Percentiles rank a stretch among this genome's conserved stretches.
Evolutionary conservation across 2,329 filamentous ascomycete species (phyloP).

Genomic region (Monosporascus sp.): DNA sequence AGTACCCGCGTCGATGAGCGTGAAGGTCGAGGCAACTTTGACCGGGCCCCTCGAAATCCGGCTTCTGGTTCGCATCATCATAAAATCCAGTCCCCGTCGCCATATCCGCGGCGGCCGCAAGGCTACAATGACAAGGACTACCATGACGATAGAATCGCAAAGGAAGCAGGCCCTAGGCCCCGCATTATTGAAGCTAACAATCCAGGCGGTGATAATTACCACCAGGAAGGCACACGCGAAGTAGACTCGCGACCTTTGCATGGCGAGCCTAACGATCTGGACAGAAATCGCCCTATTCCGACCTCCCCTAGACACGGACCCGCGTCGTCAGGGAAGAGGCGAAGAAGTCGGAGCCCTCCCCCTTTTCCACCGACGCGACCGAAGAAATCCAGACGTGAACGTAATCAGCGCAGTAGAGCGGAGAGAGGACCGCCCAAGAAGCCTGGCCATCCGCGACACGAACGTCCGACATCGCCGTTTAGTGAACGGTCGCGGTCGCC

Average conservation of each 20-base stretch:
- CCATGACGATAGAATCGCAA: conserved; percentile 20
- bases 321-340: conserved; percentile 34
- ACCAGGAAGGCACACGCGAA: conserved; percentile 18
- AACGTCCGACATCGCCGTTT: conserved; percentile 15
- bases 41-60: conserved; percentile 18
- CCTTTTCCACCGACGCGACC: conserved; percentile 30
- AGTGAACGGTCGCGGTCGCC: conserved; percentile 22
- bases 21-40: conserved; percentile 30
- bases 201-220: conserved; percentile 32
- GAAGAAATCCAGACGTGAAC: conserved; percentile 38
- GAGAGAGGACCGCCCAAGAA: conserved; percentile 19
- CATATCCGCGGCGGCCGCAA: conserved; percentile 16
- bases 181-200: conserved; percentile 28
- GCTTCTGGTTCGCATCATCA: conserved; percentile 12
- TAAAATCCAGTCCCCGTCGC: conserved; percentile 18
- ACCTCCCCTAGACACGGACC: conserved; percentile 23
- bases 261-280: conserved; percentile 12
- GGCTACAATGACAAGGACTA: conserved; percentile 16
- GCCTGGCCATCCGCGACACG: conserved; percentile 11
- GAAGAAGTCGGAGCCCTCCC: conserved; percentile 36
- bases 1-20: conserved; percentile 27
- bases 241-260: conserved; percentile 12
- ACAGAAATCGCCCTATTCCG: conserved; percentile 26
- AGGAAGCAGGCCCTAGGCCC: conserved; percentile 26
- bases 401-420: conserved; percentile 22